Base-by-base conservation (phyloP, 441 rosid species). In the Erodium moschatum region DNA sequence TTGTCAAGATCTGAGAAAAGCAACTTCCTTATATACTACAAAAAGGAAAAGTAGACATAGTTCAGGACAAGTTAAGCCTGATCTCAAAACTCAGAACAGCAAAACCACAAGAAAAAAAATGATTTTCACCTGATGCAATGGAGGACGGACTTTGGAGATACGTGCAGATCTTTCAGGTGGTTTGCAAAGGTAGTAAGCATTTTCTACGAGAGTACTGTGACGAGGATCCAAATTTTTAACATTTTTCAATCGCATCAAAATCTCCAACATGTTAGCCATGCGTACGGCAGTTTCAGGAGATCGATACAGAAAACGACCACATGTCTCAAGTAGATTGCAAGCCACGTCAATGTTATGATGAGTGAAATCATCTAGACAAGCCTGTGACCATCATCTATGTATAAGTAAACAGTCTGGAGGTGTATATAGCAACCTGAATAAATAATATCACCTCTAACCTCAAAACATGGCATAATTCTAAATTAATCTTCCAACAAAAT, bases 111-210 rank as follows among this genome's bases (percentile, higher is more conserved):
- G 20, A 11, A 11, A 24, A 19, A 54, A 73, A 40, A 68, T 60
- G 40, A 72, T 63, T 63, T 8, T 67, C 81, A 96, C 99, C 96
- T 89, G 97, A 80, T 87, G 85, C 82, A 92, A 81, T 4, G 98
- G 99, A 69, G 97, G 96, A 24, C 94, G 91, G 69, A 87, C 88
- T 87, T 96, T 96, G 69, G 96, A 79, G 50, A 90, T 81, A 64
- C 98, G 83, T 68, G 97, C 96, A 70, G 99, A 87, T 82, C 99
- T 88, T 86, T 96, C 99, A 79, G 97, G 99, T 68, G 99, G 99
- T 75, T 96, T 92, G 83, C 98, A 92, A 69, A 96, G 82, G 81
- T 92, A 96, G 75, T 96, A 96, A 72, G 98, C 98, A 86, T 96
- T 96, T 89, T 96, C 99, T 71, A 96, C 98, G 69, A 96, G 96